Conservation (phyloP, 2,329 filamentous ascomycete genomes). For the Lachnellula occidentalis region DNA sequence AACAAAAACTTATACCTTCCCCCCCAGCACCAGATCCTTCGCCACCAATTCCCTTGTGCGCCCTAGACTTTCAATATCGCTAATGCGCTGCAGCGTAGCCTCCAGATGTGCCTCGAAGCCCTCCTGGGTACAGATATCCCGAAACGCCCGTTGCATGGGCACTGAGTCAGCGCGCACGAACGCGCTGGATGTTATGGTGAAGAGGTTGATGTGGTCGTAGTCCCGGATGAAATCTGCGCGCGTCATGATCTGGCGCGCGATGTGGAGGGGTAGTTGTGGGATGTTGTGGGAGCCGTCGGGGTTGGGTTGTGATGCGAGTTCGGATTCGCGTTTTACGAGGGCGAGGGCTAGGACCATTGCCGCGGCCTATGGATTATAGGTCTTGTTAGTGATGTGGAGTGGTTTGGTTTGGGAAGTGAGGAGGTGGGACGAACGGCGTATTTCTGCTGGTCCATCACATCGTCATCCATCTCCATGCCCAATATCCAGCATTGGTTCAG, state of each 20-base stretch:
- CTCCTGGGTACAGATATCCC: slow-evolving; percentile 68
- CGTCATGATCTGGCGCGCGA: slow-evolving; percentile 90
- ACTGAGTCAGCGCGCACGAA: slow-evolving; percentile 90
- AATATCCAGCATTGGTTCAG: slow-evolving; percentile 75
- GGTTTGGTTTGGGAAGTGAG: not conserved
- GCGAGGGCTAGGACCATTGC: slow-evolving; percentile 91
- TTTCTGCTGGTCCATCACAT: slow-evolving; percentile 98
- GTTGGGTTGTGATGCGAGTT: slow-evolving; percentile 2
- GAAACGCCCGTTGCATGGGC: slow-evolving; percentile 91
- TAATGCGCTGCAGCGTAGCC: slow-evolving; percentile 76
- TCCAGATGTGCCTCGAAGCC: slow-evolving; percentile 82
- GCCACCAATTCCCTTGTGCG: slow-evolving; percentile 92
- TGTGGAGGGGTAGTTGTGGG: slow-evolving; percentile 74
- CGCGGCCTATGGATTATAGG: slow-evolving; percentile 53
- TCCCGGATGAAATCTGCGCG: slow-evolving; percentile 88
- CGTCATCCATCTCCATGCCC: slow-evolving; percentile 79
- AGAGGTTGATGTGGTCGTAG: slow-evolving; percentile 91
- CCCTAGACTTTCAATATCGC: slow-evolving; percentile 88
- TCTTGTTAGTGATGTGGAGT: not conserved
- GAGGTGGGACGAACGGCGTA: slow-evolving; percentile 64
- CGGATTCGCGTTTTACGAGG: slow-evolving; percentile 73
- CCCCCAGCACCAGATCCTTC: slow-evolving; percentile 84
- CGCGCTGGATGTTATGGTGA: slow-evolving; percentile 83
- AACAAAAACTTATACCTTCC: slow-evolving; percentile 65
- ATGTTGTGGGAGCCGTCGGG: slow-evolving; percentile 42